Percentiles rank a stretch among this genome's conserved stretches.
phyloP scores from a whole-genome alignment of 352 stramenopile species.

The Phytopythium oedochilum region DNA sequence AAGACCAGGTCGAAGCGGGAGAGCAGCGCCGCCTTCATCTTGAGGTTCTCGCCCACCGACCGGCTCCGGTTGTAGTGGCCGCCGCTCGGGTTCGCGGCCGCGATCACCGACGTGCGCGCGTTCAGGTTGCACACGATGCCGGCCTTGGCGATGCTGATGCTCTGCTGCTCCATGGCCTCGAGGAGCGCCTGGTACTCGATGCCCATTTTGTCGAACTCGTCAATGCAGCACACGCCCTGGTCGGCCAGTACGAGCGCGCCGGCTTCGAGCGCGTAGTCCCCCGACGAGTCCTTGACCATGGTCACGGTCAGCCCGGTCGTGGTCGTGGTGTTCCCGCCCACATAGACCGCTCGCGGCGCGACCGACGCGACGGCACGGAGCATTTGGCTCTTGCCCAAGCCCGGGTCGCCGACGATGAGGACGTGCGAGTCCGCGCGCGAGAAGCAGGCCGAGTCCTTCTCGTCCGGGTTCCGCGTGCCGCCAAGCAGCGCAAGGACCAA shows the following conservation, averaged over 20 bases:
- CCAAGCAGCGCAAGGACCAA: conserved; percentile 95
- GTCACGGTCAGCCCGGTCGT: conserved; percentile 96
- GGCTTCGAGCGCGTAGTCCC: conserved; percentile 90
- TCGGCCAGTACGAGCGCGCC: conserved; percentile 93
- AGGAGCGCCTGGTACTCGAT: conserved; percentile 90
- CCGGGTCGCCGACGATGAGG: conserved; percentile 94
- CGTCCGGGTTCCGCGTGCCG: conserved; percentile 77
- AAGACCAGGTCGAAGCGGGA: conserved; percentile 98
- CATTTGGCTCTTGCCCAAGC: conserved; percentile 96
- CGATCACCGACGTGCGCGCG: conserved; percentile 93
- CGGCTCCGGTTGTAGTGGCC: conserved; percentile 96
- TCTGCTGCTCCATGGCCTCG: conserved; percentile 99
- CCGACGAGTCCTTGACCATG: conserved; percentile 92
- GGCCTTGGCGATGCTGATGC: conserved; percentile 90
- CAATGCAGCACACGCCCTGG: conserved; percentile 96
- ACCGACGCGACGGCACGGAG: conserved; percentile 89
- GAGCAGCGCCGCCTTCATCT: conserved; percentile 94
- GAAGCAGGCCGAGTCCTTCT: conserved; percentile 49
- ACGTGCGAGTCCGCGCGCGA: conserved; percentile 94
- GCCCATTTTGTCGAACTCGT: conserved; percentile 99
- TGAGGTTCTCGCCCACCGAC: conserved; percentile 95
- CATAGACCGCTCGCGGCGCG: conserved; percentile 93
- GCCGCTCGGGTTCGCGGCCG: conserved; percentile 95
- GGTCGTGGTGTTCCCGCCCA: conserved; percentile 96
- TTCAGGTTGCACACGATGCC: conserved; percentile 95